Evolutionary conservation across 2,329 filamentous ascomycete genomes (phyloP).

Genomic region (Grosmannia serpens): DNA sequence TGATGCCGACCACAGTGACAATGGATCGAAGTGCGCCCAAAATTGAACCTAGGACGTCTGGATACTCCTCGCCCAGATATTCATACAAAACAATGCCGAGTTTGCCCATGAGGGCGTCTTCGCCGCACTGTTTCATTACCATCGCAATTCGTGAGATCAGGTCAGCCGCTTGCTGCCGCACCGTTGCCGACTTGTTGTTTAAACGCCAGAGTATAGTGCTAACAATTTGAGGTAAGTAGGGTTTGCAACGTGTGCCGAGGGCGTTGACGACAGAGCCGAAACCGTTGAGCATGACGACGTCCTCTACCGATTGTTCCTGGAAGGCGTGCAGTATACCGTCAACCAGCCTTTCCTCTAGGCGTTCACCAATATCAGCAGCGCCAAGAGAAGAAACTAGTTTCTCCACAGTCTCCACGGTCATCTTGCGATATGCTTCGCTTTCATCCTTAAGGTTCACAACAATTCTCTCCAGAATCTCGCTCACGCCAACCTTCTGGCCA

Average conservation of each 20-base stretch:
- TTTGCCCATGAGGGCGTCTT: constrained; percentile 92
- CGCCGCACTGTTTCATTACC: constrained; percentile 97
- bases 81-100: constrained; percentile 92
- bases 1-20: constrained; percentile 94
- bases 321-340: constrained; percentile 94
- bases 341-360: constrained; percentile 84
- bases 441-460: constrained; percentile 97
- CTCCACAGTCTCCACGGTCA: constrained; percentile 97
- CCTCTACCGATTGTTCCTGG: constrained; percentile 95
- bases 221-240: constrained; percentile 93
- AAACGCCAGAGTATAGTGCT: constrained; percentile 91
- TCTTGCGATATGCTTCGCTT: constrained; percentile 94
- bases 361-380: constrained; percentile 85
- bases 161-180: constrained; percentile 93
- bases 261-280: constrained; percentile 97
- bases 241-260: constrained; percentile 84
- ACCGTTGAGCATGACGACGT: constrained; percentile 90
- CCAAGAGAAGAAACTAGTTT: constrained; percentile 90
- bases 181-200: constrained; percentile 96
- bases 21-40: constrained; percentile 90
- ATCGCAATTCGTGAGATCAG: constrained; percentile 94
- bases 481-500: constrained; percentile 92
- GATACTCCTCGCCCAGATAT: constrained; percentile 96
- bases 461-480: constrained; percentile 86
- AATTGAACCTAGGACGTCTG: constrained; percentile 93